These are phyloP conservation scores for Polygonum aviculare DNA, from an alignment of 148 eudicot genomes.

Conservation along the genomic window DNA sequence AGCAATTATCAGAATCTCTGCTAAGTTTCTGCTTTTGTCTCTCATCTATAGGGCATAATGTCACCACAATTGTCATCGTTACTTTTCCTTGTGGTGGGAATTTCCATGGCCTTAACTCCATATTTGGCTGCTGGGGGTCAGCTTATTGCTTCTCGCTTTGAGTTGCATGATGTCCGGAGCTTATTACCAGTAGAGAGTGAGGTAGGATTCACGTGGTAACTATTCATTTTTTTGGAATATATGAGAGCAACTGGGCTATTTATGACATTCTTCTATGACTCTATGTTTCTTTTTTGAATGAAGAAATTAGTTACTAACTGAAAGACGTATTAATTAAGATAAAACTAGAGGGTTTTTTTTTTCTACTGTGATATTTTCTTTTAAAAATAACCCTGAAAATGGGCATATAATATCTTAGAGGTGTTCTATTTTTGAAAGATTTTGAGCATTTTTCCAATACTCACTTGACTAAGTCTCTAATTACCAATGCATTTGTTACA, in stretches of 20 bases:
- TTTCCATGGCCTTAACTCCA: slow-evolving; percentile 97
- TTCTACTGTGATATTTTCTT: not conserved
- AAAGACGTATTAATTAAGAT: not conserved
- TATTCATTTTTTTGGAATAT: not conserved
- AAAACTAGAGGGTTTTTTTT: not conserved
- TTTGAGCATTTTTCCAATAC: not conserved
- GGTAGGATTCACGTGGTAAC: slow-evolving; percentile 30
- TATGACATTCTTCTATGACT: not conserved
- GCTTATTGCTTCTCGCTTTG: slow-evolving; percentile 94
- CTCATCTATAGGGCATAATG: slow-evolving; percentile 84
- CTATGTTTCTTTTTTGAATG: not conserved
- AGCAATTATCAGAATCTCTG: not conserved
- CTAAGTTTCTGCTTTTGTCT: slow-evolving; percentile 10
- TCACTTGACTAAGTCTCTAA: not conserved
- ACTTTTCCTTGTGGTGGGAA: slow-evolving; percentile 91
- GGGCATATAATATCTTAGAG: not conserved
- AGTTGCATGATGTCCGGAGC: slow-evolving; percentile 89
- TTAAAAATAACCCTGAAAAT: not conserved
- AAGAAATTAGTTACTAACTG: not conserved
- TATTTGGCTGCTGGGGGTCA: slow-evolving; percentile 99
- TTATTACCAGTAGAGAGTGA: slow-evolving; percentile 92
- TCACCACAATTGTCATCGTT: slow-evolving; percentile 81
- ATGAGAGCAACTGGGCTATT: not conserved
- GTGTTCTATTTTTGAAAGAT: not conserved
- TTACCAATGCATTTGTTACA: not conserved